Conservation (phyloP, 2,329 filamentous ascomycete species). For the Exutisphaerella laricina region DNA sequence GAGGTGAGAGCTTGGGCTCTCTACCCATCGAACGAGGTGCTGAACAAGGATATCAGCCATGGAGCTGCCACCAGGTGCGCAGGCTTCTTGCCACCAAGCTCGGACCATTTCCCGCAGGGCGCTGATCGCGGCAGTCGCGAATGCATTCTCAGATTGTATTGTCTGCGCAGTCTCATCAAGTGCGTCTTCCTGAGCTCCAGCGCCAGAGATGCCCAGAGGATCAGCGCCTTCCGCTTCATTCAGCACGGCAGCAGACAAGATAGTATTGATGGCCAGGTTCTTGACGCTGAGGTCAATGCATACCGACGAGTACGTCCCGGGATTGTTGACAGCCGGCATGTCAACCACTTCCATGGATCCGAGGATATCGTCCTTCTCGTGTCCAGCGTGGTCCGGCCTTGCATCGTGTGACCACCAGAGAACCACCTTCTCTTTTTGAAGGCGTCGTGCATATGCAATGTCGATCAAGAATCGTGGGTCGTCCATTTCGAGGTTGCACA, state of each 20-base stretch:
- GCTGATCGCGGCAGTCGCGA: conserved; percentile 82
- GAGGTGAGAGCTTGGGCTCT: conserved; percentile 85
- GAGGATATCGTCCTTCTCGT: conserved; percentile 85
- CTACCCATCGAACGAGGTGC: conserved; percentile 95
- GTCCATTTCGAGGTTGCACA: conserved; percentile 92
- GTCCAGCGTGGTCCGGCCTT: conserved; percentile 88
- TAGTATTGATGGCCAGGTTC: conserved; percentile 95
- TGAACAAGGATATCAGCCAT: conserved; percentile 99
- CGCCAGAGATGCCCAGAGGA: conserved; percentile 77
- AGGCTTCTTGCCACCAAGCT: conserved; percentile 91
- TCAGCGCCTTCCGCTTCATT: conserved; percentile 92
- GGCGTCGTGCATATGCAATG: conserved; percentile 81
- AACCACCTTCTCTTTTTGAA: conserved; percentile 88
- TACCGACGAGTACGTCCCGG: conserved; percentile 89
- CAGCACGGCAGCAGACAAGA: conserved; percentile 91
- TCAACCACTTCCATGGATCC: conserved; percentile 73
- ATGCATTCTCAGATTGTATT: conserved; percentile 80
- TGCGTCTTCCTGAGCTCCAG: conserved; percentile 55
- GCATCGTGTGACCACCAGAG: conserved; percentile 93
- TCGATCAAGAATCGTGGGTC: conserved; percentile 95
- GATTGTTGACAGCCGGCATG: conserved; percentile 90
- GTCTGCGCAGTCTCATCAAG: conserved; percentile 60
- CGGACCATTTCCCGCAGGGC: conserved; percentile 98
- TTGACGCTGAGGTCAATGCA: conserved; percentile 93
- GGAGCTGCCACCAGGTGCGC: conserved; percentile 66